A percentile compares a stretch with the other conserved stretches of the same genome.
phyloP scores from a whole-genome alignment of 83 land plant species.

The Larix sibirica region DNA sequence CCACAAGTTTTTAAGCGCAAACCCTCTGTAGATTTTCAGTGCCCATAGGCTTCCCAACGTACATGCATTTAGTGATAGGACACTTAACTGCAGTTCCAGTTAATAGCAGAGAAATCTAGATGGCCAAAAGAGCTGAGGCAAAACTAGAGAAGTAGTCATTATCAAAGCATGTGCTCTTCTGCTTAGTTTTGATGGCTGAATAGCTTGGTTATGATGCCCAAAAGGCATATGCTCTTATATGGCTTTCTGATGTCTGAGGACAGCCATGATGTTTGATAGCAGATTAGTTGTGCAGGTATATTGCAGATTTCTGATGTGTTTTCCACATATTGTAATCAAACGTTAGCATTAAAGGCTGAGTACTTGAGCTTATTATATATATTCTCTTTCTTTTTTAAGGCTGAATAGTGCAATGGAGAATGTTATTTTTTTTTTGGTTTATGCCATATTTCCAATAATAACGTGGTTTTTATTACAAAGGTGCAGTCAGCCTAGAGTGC shows the following conservation, averaged over 20 bases:
- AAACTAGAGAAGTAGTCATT: neutral
- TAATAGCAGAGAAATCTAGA: neutral
- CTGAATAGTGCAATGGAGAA: neutral
- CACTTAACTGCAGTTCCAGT: neutral
- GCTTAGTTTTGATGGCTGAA: neutral
- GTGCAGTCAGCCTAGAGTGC: no score
- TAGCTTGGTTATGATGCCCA: no score
- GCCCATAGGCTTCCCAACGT: neutral
- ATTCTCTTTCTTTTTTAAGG: neutral
- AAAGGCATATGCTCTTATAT: neutral
- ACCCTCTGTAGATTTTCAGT: neutral
- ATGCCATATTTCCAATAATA: no score
- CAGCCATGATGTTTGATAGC: neutral
- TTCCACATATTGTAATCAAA: constrained; percentile 10
- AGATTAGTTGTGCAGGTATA: neutral
- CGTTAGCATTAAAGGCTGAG: neutral
- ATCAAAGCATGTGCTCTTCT: neutral
- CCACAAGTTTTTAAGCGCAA: neutral
- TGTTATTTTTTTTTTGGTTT: neutral
- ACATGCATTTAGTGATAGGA: neutral
- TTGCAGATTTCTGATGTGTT: constrained; percentile 10
- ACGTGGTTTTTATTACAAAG: no score
- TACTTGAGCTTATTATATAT: constrained; percentile 1
- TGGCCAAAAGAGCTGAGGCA: neutral
- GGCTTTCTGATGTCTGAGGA: neutral